These are phyloP conservation scores for Yamadazyma sp. DNA, from an alignment of 1,139 yeast species.

Conservation along the genomic window DNA sequence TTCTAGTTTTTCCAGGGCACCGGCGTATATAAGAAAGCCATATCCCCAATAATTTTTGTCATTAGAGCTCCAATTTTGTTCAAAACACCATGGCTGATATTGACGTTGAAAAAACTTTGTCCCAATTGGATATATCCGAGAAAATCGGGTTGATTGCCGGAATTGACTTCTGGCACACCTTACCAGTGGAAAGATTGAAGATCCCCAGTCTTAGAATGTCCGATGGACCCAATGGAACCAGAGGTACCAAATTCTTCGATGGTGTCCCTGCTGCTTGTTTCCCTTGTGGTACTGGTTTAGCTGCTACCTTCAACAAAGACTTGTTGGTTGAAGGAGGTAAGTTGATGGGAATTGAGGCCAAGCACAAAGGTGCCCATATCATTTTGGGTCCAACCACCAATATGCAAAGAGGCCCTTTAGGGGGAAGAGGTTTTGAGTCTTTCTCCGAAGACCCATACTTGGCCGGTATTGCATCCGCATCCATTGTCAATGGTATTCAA, in stretches of 20 bases:
- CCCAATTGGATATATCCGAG: conserved; percentile 45
- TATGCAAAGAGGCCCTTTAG: conserved; percentile 34
- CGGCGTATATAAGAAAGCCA: no score
- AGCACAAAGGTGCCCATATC: conserved; percentile 31
- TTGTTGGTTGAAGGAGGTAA: conserved; percentile 29
- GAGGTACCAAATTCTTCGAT: conserved; percentile 34
- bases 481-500: conserved; percentile 33
- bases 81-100: conserved; percentile 4
- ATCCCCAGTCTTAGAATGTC: conserved; percentile 31
- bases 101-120: conserved; percentile 44
- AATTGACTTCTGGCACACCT: conserved; percentile 57
- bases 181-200: conserved; percentile 41
- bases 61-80: background rate
- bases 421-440: conserved; percentile 37
- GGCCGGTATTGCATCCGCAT: conserved; percentile 29
- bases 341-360: conserved; percentile 34
- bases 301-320: conserved; percentile 41
- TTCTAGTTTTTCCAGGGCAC: no score
- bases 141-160: conserved; percentile 50
- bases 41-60: background rate
- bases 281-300: conserved; percentile 40
- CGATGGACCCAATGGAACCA: conserved; percentile 38
- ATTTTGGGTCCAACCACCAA: conserved; percentile 38
- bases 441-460: conserved; percentile 36
- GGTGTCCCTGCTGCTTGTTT: conserved; percentile 34